Conservation (phyloP, 2,329 filamentous ascomycete species). For the Pseudogymnoascus sp. region DNA sequence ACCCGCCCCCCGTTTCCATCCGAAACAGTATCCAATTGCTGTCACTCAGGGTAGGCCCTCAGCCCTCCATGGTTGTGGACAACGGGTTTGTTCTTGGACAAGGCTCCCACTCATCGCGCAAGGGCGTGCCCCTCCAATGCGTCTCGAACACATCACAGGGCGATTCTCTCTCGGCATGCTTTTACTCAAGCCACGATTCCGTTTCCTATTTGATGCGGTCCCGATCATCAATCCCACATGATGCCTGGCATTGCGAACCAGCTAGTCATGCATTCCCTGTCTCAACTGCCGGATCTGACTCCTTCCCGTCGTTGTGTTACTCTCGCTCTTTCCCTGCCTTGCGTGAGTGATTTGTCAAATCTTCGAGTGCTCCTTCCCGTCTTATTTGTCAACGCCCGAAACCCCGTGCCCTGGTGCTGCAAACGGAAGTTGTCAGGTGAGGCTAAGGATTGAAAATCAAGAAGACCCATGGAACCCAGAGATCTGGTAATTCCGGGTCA, state of each 20-base stretch:
- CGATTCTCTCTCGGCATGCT: background rate
- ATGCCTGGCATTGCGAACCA: background rate
- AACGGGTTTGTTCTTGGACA: background rate
- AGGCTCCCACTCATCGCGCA: background rate
- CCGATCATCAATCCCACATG: background rate
- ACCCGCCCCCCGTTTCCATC: background rate
- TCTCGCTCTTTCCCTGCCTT: background rate
- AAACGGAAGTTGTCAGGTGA: conserved; percentile 3
- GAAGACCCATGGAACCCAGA: background rate
- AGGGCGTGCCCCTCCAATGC: background rate
- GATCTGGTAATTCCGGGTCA: background rate
- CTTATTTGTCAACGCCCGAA: background rate
- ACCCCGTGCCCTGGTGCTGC: background rate
- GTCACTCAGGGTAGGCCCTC: background rate
- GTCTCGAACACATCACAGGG: background rate
- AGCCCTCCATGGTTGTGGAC: background rate
- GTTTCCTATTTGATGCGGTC: background rate
- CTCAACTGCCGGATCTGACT: background rate
- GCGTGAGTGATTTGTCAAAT: conserved; percentile 4
- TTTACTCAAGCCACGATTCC: background rate
- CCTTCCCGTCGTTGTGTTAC: background rate
- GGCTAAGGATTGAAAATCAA: conserved; percentile 1
- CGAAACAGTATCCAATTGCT: background rate
- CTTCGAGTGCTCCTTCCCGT: conserved; percentile 2
- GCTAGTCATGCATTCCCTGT: conserved; percentile 2